phyloP scores from a whole-genome alignment of 495 filamentous ascomycete species.

The Talaromyces borbonicus region DNA sequence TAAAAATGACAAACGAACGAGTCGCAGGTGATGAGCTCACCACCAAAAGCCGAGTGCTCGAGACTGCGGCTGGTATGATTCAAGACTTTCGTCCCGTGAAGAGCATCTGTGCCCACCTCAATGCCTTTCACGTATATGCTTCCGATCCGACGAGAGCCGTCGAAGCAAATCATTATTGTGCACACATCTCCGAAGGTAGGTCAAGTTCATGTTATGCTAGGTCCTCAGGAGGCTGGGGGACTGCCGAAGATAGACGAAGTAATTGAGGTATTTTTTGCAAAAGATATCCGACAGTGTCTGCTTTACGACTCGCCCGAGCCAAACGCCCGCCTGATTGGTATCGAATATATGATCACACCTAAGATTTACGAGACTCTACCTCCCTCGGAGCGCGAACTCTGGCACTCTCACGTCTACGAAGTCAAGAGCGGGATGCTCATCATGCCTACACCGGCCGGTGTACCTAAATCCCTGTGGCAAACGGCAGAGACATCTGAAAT shows the following conservation, averaged over 20 bases:
- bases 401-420: constrained; percentile 80
- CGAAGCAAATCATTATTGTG: constrained; percentile 80
- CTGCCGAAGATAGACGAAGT: not conserved
- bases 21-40: constrained; percentile 40
- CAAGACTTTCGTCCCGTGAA: constrained; percentile 68
- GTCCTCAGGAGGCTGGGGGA: too few relatives aligned
- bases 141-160: constrained; percentile 56
- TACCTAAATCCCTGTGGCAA: constrained; percentile 47
- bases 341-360: constrained; percentile 88
- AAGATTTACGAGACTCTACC: constrained; percentile 56
- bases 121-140: constrained; percentile 77
- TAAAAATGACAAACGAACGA: constrained; percentile 22
- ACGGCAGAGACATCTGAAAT: constrained; percentile 70
- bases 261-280: constrained; percentile 2
- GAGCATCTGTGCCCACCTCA: constrained; percentile 72
- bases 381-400: constrained; percentile 56
- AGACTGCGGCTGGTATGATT: constrained; percentile 50
- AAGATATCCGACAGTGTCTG: constrained; percentile 70
- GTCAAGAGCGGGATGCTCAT: constrained; percentile 80
- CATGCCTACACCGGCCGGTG: constrained; percentile 57
- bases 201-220: too few relatives aligned
- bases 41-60: constrained; percentile 49
- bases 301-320: constrained; percentile 63
- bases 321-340: constrained; percentile 66
- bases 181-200: constrained; percentile 59